Conservation (phyloP, 352 stramenopile genomes). For the Plasmopara viticola region DNA sequence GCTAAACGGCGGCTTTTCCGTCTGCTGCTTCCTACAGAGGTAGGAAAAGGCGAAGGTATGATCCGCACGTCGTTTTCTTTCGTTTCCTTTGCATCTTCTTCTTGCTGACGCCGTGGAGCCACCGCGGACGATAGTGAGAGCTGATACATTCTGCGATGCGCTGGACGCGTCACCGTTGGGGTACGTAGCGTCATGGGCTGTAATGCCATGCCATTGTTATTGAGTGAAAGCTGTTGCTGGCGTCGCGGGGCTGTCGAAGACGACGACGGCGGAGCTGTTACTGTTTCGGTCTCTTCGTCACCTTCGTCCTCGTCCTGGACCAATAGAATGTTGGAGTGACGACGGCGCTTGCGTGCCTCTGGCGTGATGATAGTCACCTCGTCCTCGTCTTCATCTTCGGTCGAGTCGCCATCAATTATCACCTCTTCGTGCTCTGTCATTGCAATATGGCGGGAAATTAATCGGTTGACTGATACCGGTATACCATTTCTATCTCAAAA, state of each 20-base stretch:
- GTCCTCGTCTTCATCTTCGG: slow-evolving; percentile 52
- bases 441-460: neutral
- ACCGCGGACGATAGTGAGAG: slow-evolving; percentile 26
- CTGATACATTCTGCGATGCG: slow-evolving; percentile 23
- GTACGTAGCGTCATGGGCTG: slow-evolving; percentile 24
- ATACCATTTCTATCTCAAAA: neutral
- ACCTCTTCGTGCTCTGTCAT: slow-evolving; percentile 44
- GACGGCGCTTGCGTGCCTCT: slow-evolving; percentile 55
- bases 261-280: neutral
- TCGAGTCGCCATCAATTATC: slow-evolving; percentile 67
- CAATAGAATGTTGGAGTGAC: slow-evolving; percentile 42
- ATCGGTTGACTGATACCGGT: neutral
- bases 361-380: slow-evolving; percentile 51
- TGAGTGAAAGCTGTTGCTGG: slow-evolving; percentile 20
- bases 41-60: slow-evolving; percentile 29
- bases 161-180: slow-evolving; percentile 11
- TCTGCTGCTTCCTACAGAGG: slow-evolving; percentile 19
- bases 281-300: slow-evolving; percentile 9
- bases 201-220: slow-evolving; percentile 9
- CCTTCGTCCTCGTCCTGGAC: slow-evolving; percentile 52
- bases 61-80: slow-evolving; percentile 60
- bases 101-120: slow-evolving; percentile 11
- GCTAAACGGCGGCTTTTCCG: slow-evolving; percentile 26
- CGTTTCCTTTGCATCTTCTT: slow-evolving; percentile 18
- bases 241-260: slow-evolving; percentile 6